A percentile compares a stretch with the other conserved stretches of the same genome.
Conservation (phyloP, 2,329 filamentous ascomycete species). For the Penicillium psychrosexuale region DNA sequence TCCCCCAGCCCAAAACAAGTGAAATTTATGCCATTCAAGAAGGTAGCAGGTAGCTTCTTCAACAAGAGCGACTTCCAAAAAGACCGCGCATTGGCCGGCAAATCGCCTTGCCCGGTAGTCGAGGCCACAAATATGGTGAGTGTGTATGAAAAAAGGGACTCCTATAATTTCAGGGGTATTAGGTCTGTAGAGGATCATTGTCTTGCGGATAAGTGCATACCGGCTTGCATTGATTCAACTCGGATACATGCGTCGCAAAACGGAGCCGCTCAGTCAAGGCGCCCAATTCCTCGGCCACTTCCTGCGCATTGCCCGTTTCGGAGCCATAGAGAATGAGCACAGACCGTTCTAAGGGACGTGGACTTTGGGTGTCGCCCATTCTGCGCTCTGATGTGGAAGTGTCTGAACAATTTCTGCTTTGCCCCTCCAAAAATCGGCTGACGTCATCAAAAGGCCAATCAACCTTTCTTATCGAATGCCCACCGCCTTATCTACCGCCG, state of each 20-base stretch:
- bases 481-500: not conserved
- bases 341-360: slow-evolving; percentile 34
- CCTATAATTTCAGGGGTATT: slow-evolving; percentile 21
- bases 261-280: slow-evolving; percentile 70
- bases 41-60: slow-evolving; percentile 70
- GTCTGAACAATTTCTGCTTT: not conserved
- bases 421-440: slow-evolving; percentile 24
- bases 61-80: slow-evolving; percentile 86
- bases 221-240: slow-evolving; percentile 72
- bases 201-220: slow-evolving; percentile 50
- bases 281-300: slow-evolving; percentile 82
- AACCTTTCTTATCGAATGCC: not conserved
- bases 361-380: slow-evolving; percentile 25
- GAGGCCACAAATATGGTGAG: slow-evolving; percentile 71
- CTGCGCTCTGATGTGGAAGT: slow-evolving; percentile 11
- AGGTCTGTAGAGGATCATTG: not conserved
- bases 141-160: slow-evolving; percentile 35
- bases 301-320: slow-evolving; percentile 91
- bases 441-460: slow-evolving; percentile 26
- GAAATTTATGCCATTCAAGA: slow-evolving; percentile 67
- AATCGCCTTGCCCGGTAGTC: slow-evolving; percentile 91
- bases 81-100: slow-evolving; percentile 74
- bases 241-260: slow-evolving; percentile 71
- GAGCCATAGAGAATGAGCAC: slow-evolving; percentile 84
- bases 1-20: slow-evolving; percentile 90